Evolutionary conservation across 1,139 yeast genomes (phyloP), one percentile per base, ranked within the genome.

Genomic region (Nakaseomyces uthaithaninus): DNA sequence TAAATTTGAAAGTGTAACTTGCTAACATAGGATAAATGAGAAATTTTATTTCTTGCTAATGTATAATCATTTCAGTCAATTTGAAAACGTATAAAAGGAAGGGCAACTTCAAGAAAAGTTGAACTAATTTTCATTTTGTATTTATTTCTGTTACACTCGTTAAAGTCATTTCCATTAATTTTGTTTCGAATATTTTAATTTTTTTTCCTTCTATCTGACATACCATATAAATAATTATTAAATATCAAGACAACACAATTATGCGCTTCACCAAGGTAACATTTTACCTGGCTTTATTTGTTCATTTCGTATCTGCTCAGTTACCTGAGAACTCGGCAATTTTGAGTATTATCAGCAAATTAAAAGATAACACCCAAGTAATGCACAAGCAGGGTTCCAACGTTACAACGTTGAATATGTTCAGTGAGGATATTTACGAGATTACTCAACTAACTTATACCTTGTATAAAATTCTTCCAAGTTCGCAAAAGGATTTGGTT

Each of bases 71-170:
- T 10, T 22, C 25, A 27, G 7, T 27, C 2, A 27, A 17, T 28
- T 28, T 28, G 22, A 17, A 28, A 28, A 28, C 23, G 15, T 28
- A 28, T 28, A 28, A 28, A 28, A 28, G 33, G 33, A 28, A 8
- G 22, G 33, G 22, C 23, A 28, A 28, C 33, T 15, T 28, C 9
- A 6, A n/a, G n/a, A n/a, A n/a, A n/a, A n/a, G n/a, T n/a, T n/a
- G n/a, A 11, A 3, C 4, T 3, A 28, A 2, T 28, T 27, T 18
- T 14, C 30, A n/a, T 27, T 27, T 28, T 2, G 11, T 17, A 17
- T 28, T 17, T 17, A 12, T 28, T 28, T 28, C 12, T 6, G 16
- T 28, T 28, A 12, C 20, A 14, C 6, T 11, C 15, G 14, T 27
- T 27, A 18, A 14, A 15, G n/a, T 25, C 14, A 4, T 25, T 25